Base-by-base conservation (phyloP, 768 basidiomycete genomes). In the Coprinopsis sp. region DNA sequence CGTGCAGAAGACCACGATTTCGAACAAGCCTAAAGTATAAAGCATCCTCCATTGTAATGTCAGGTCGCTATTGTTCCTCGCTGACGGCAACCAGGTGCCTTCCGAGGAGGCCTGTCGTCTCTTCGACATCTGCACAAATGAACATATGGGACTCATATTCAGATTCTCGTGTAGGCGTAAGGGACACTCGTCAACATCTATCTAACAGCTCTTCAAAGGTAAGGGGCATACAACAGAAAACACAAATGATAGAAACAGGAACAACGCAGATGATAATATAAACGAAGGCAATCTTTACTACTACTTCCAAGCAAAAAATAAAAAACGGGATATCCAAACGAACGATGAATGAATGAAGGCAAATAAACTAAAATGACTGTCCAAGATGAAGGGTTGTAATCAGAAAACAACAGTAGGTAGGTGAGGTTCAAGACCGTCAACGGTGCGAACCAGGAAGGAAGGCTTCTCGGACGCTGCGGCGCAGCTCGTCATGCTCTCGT, bases 391-490 rank as follows among this genome's bases (percentile, higher is more conserved):
- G 22, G 30, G 40, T 42, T 28, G 27, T 28, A 19, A n/a, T 12
- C 37, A 33, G 50, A 41, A 53, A 29, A 45, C 33, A 36, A 44
- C 47, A 49, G 43, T 52, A 52, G 38, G 44, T 51, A 52, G 51
- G 30, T 37, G 25, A 33, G 48, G 40, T n/a, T n/a, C n/a, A 30
- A 18, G 25, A 24, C 38, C 23, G 38, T 65, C 62, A 79, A 50
- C 74, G 75, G 55, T 79, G 76, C 21, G 82, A 81, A 33, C 81
- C 76, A 8, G 79, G 73, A n/a, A 74, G 76, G 50, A 91, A 84
- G 6, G 90, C 89, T 55, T 91, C 89, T 44, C 85, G 73, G 46
- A 92, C 87, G 52, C 89, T 92, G 63, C 81, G 74, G 58, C 87
- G 70, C 46, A 92, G 71, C 63, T 90, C 87, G 50, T 90, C 87